phyloP scores from a whole-genome alignment of 108 stramenopile genomes.

The Nitzschia sp. region DNA sequence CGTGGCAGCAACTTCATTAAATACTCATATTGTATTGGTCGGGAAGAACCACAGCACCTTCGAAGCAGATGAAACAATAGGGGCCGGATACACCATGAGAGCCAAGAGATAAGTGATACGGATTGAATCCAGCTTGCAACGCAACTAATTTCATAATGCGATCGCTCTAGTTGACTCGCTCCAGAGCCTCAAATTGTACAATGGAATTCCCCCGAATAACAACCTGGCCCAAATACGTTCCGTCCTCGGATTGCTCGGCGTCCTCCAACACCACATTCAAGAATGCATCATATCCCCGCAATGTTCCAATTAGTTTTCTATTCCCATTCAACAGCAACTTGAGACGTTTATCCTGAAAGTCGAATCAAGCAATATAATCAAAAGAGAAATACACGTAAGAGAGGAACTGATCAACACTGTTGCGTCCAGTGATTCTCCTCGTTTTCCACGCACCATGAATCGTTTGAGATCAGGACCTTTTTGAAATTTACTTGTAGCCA shows the following conservation, averaged over 20 bases:
- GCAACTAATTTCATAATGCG: not conserved
- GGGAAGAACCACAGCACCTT: too few species aligned
- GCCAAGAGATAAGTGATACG: too few species aligned
- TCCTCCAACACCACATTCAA: slow-evolving; percentile 88
- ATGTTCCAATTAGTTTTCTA: slow-evolving; percentile 69
- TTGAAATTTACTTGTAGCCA: slow-evolving; percentile 59
- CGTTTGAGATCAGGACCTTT: slow-evolving; percentile 90
- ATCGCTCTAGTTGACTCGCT: slow-evolving; percentile 46
- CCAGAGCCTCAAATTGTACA: slow-evolving; percentile 86
- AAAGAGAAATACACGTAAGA: too few species aligned
- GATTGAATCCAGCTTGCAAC: not conserved
- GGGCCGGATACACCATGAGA: too few species aligned
- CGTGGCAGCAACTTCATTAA: too few species aligned
- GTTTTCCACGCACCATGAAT: slow-evolving; percentile 72
- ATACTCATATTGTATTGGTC: too few species aligned
- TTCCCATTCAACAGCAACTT: slow-evolving; percentile 79
- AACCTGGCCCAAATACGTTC: slow-evolving; percentile 66
- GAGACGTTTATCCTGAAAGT: slow-evolving; percentile 78
- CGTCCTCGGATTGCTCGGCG: slow-evolving; percentile 56
- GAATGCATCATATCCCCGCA: slow-evolving; percentile 89
- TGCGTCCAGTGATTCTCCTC: too few species aligned
- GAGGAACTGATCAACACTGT: too few species aligned
- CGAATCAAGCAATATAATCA: too few species aligned
- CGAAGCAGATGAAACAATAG: too few species aligned
- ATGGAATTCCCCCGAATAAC: slow-evolving; percentile 88